Conservation (phyloP, 306 rosid species). For the Pterocarpus santalinus region DNA sequence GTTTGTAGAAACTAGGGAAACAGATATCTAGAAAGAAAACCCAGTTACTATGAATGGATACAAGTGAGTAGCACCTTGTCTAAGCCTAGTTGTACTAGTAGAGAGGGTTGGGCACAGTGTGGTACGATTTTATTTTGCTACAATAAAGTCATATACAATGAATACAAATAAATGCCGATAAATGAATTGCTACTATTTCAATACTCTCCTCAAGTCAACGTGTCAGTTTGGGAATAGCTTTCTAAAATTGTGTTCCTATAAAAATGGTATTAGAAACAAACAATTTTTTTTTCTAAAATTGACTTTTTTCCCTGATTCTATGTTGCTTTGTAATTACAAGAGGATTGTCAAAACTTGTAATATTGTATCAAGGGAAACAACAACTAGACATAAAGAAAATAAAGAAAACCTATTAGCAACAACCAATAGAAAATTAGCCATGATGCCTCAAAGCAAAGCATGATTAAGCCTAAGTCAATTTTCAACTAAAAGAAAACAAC, state of each 20-base stretch:
- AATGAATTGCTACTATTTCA: not conserved
- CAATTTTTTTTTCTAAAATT: not conserved
- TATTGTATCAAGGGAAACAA: too few species aligned
- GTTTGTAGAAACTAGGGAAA: not conserved
- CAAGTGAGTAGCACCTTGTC: not conserved
- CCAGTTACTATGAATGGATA: not conserved
- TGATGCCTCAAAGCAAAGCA: too few species aligned
- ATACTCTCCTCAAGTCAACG: not conserved
- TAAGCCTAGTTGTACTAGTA: not conserved
- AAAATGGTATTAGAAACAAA: not conserved
- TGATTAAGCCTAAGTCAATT: too few species aligned
- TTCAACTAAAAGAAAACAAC: too few species aligned
- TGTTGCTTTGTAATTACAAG: too few species aligned
- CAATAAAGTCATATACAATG: not conserved
- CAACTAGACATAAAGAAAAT: too few species aligned
- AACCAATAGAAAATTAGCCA: too few species aligned
- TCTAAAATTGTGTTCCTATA: not conserved
- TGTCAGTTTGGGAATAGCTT: not conserved
- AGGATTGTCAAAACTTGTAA: too few species aligned
- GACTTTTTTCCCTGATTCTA: not conserved
- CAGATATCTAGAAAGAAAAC: not conserved
- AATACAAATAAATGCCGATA: not conserved
- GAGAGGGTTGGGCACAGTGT: not conserved
- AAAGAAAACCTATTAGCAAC: too few species aligned
- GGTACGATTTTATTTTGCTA: not conserved